Base-by-base conservation (phyloP, 140 eudicot genomes). In the Anethum foeniculum region DNA sequence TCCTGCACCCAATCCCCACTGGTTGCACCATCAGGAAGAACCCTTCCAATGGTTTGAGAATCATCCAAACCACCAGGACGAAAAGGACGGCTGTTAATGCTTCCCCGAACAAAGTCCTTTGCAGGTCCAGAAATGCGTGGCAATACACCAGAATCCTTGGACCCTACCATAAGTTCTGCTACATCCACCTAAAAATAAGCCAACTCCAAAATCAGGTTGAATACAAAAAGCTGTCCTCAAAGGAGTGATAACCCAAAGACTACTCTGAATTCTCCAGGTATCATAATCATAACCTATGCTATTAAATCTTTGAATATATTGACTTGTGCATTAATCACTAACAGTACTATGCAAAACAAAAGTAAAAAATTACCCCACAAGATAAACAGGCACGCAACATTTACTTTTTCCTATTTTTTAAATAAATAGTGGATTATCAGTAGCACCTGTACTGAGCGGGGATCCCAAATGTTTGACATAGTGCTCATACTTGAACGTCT, bases 61-160 rank as follows among this genome's bases (percentile, higher is more conserved):
- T 88, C 89, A 56, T 93, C 97, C 85, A 96, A 85, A 52, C 99
- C 99, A 75, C 99, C 99, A 25, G 98, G 99, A 76, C 90, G 97
- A 84, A 96, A 96, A 75, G 99, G 99, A 41, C 98, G 99, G 76
- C 86, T 96, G 78, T 82, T 85, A 67, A 96, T 80, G 86, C 98
- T 93, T 80, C 99, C 99, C 85, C 86, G 91, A 27, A 93, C 97
- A 86, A 93, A 96, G 88, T 96, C 99, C 90, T 91, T 93, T 76
- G 97, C 90, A 80, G 97, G 97, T 82, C 99, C 99, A 83, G 89
- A 85, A 65, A 96, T 93, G 52, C 99, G 97, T 8, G 96, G 96
- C 86, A 96, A 86, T 74, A 89, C 90, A 73, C 92, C 93, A 81
- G 96, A 87, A 82, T 79, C 88, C 82, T 87, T 90, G 30, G 89